Percentiles rank a stretch among this genome's conserved stretches.
These are phyloP conservation scores for Russula earlei DNA, from an alignment of 768 basidiomycete genomes.

Conservation along the genomic window DNA sequence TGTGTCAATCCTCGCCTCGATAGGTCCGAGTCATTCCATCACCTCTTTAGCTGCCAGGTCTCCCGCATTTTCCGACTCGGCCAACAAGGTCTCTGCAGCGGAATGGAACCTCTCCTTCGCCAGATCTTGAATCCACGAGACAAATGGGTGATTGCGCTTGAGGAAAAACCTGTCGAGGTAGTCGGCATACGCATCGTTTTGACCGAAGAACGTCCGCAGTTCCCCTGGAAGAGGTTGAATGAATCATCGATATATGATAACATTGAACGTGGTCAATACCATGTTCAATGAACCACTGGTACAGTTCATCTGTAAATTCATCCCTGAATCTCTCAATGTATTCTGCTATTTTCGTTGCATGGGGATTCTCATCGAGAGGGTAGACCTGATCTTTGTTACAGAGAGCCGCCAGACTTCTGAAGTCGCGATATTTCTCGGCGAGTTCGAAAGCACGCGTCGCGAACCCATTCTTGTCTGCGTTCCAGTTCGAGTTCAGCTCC, in stretches of 20 bases:
- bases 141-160: conserved; percentile 42
- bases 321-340: conserved; percentile 77
- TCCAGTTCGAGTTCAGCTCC: background rate
- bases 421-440: conserved; percentile 83
- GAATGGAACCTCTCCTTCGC: conserved; percentile 54
- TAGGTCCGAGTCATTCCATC: conserved; percentile 19
- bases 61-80: conserved; percentile 46
- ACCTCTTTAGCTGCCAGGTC: conserved; percentile 75
- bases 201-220: conserved; percentile 70
- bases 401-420: conserved; percentile 72
- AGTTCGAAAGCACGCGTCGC: conserved; percentile 65
- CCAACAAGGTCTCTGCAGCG: conserved; percentile 54
- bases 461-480: conserved; percentile 55
- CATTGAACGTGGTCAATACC: conserved; percentile 35
- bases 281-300: conserved; percentile 87
- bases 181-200: conserved; percentile 49
- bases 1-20: background rate
- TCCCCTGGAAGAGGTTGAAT: conserved; percentile 43
- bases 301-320: conserved; percentile 82
- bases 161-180: conserved; percentile 71
- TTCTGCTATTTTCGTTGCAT: conserved; percentile 47
- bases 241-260: background rate
- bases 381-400: conserved; percentile 62
- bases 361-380: conserved; percentile 55
- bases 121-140: conserved; percentile 87